Base-by-base conservation (phyloP, 2,329 filamentous ascomycete genomes). In the Lizonia empirigonia region DNA sequence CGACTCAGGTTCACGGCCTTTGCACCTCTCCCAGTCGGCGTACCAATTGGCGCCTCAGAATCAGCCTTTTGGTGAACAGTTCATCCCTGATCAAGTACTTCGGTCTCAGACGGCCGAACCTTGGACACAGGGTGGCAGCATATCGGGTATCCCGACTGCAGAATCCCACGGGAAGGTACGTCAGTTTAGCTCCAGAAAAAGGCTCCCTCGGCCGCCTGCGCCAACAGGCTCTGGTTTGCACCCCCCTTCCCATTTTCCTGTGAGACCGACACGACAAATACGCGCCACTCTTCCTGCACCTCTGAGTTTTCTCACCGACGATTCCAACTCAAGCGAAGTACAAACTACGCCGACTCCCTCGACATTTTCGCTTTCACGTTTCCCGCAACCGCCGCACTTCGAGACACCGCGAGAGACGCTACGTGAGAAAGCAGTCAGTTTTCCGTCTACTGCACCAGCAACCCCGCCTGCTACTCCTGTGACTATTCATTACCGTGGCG, bases 391-490 rank as follows among this genome's bases (percentile, higher is more conserved):
- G 12, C 68, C 68, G n/a, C 59, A 56, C 44, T 35, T 50, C 53
- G 27, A 60, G 37, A 52, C 49, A 5, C 26, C 30, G 19, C 42
- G 41, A 35, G 69, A 54, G 61, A 61, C 47, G 4, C 16, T 47
- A n/a, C 42, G 49, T n/a, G 49, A 52, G 27, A 47, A 44, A 27
- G 40, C 63, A 22, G 55, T 51, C 19, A 63, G 56, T 39, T 70
- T 67, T 32, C 44, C 61, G 24, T 60, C 65, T 12, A 58, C 64
- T 15, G 64, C 65, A 12, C 69, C 67, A 2, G 68, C 50, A 12
- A 73, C 70, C 4, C 71, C 71, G 18, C 72, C 72, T 4, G 64
- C 67, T 23, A 74, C 72, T 4, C 71, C 72, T 36, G 71, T 71
- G 12, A 67, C 68, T 16, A 60, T 74, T 15, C 71, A 74, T 49